Evolutionary conservation across 2,329 filamentous ascomycete species (phyloP).

Genomic region (Saccharata proteae): DNA sequence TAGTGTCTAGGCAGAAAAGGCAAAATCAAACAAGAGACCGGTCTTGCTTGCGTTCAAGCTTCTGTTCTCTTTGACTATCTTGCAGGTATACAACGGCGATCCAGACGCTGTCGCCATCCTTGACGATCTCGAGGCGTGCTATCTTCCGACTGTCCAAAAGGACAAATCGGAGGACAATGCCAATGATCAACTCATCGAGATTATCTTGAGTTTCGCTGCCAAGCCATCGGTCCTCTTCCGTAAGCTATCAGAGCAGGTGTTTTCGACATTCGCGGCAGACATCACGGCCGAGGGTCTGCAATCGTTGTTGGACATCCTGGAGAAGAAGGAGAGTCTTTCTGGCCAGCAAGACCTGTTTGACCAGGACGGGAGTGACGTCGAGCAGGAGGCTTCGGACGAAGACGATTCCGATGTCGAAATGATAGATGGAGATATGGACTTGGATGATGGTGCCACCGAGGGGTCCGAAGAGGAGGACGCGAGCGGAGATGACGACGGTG

Average conservation of each 20-base stretch:
- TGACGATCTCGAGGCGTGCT: conserved; percentile 67
- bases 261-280: conserved; percentile 65
- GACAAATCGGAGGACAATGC: conserved; percentile 19
- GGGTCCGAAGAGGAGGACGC: conserved; percentile 14
- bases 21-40: conserved; percentile 23
- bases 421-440: conserved; percentile 27
- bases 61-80: conserved; percentile 69
- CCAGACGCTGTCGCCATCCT: conserved; percentile 73
- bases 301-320: conserved; percentile 55
- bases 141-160: conserved; percentile 25
- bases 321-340: conserved; percentile 65
- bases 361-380: conserved; percentile 35
- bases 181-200: conserved; percentile 70
- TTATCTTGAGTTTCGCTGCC: conserved; percentile 79
- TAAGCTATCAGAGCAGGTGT: conserved; percentile 78
- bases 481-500: no score
- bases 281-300: conserved; percentile 63
- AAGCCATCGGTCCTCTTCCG: conserved; percentile 75
- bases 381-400: conserved; percentile 32
- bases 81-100: conserved; percentile 86
- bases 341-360: conserved; percentile 83
- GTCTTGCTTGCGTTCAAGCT: conserved; percentile 58
- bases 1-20: conserved; percentile 13
- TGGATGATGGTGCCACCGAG: conserved; percentile 20
- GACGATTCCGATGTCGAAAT: conserved; percentile 37